Conservation (phyloP, 2,329 filamentous ascomycete species). For the Ustulina deusta region DNA sequence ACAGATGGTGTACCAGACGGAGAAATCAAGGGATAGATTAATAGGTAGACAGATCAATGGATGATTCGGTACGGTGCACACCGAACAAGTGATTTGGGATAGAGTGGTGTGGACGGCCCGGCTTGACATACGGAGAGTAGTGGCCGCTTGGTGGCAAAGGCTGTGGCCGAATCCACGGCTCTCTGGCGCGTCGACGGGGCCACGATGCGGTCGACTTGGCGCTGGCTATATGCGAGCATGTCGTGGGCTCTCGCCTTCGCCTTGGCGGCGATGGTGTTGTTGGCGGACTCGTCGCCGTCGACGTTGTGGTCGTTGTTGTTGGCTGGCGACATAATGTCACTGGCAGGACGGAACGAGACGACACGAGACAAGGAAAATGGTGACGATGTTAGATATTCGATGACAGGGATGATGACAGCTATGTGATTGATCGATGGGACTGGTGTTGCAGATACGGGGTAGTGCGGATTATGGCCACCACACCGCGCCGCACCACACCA, state of each 20-base stretch:
- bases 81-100: not conserved
- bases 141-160: constrained; percentile 73
- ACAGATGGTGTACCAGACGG: not conserved
- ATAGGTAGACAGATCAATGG: not conserved
- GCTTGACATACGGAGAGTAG: constrained; percentile 71
- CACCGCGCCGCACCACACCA: too few relatives aligned
- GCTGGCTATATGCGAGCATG: constrained; percentile 57
- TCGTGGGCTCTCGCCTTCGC: constrained; percentile 53
- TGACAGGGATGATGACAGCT: constrained; percentile 5
- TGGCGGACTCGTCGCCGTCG: constrained; percentile 41
- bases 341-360: not conserved
- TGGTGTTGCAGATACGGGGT: not conserved
- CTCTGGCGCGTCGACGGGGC: constrained; percentile 71
- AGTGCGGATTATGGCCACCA: too few relatives aligned
- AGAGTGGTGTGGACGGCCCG: too few relatives aligned
- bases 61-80: not conserved
- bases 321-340: constrained; percentile 2
- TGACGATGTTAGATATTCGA: not conserved
- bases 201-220: constrained; percentile 64
- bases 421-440: not conserved
- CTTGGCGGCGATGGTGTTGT: constrained; percentile 39
- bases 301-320: constrained; percentile 4
- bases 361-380: not conserved
- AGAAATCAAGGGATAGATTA: too few relatives aligned
- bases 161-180: constrained; percentile 63